Percentiles rank a stretch among this genome's conserved stretches.
Conservation (phyloP, 257 asterid genomes). For the Echites panduratus region DNA sequence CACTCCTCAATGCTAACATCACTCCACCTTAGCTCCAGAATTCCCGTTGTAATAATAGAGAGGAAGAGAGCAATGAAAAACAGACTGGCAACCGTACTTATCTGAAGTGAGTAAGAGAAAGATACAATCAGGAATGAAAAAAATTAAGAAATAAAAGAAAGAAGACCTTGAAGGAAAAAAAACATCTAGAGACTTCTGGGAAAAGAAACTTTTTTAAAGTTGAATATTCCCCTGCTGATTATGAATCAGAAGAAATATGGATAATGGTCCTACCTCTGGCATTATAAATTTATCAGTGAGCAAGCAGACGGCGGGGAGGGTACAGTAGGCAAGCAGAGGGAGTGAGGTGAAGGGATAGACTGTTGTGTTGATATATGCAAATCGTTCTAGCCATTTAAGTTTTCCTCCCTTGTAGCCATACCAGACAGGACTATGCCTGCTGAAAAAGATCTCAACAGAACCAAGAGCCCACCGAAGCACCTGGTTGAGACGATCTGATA, state of each 20-base stretch:
- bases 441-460: conserved; percentile 89
- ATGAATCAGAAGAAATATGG: not conserved
- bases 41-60: conserved; percentile 74
- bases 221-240: not conserved
- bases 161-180: not conserved
- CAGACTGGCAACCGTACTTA: conserved; percentile 86
- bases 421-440: conserved; percentile 79
- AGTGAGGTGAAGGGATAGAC: conserved; percentile 87
- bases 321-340: conserved; percentile 89
- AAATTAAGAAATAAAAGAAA: not conserved
- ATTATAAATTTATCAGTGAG: conserved; percentile 88
- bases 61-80: conserved; percentile 89
- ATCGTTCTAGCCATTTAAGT: conserved; percentile 84
- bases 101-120: conserved; percentile 36
- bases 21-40: conserved; percentile 88
- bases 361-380: conserved; percentile 75
- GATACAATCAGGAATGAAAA: not conserved
- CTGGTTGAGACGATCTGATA: conserved; percentile 92
- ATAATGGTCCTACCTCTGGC: conserved; percentile 65
- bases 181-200: not conserved
- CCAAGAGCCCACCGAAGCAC: conserved; percentile 95
- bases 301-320: conserved; percentile 82
- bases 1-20: conserved; percentile 95
- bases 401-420: conserved; percentile 81
- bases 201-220: not conserved